Evolutionary conservation across 164 flowering plant species (phyloP).

Genomic region (Tinospora cordifolia): DNA sequence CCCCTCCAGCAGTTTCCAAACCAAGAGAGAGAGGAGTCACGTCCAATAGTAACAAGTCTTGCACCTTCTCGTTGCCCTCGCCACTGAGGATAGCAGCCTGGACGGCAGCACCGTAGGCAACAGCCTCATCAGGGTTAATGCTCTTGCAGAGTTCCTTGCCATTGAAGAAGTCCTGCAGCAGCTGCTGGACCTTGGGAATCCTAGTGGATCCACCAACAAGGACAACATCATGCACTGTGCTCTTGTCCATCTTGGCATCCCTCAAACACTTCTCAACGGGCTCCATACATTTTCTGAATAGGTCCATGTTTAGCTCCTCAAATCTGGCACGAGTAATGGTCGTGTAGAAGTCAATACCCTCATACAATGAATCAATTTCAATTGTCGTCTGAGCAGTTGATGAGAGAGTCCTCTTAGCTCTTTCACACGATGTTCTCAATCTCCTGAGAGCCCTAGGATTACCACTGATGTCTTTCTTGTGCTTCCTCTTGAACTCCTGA

Average conservation of each 20-base stretch:
- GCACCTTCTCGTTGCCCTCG: slow-evolving; percentile 37
- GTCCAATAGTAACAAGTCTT: slow-evolving; percentile 27
- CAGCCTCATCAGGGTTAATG: slow-evolving; percentile 40
- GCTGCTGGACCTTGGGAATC: slow-evolving; percentile 38
- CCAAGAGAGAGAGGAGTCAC: slow-evolving; percentile 25
- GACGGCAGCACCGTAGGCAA: slow-evolving; percentile 45
- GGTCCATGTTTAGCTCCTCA: slow-evolving; percentile 34
- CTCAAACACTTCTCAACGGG: slow-evolving; percentile 34
- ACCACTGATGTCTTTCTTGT: slow-evolving; percentile 31
- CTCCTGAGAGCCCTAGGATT: slow-evolving; percentile 31
- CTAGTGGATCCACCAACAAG: slow-evolving; percentile 49
- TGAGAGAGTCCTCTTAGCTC: slow-evolving; percentile 32
- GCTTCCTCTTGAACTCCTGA: slow-evolving; percentile 32
- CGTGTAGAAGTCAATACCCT: slow-evolving; percentile 33
- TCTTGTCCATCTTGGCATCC: slow-evolving; percentile 36
- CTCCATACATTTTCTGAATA: slow-evolving; percentile 33
- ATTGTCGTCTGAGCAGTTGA: slow-evolving; percentile 32
- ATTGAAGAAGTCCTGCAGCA: slow-evolving; percentile 32
- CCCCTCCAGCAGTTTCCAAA: slow-evolving; percentile 28
- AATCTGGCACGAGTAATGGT: slow-evolving; percentile 32
- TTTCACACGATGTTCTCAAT: slow-evolving; percentile 28
- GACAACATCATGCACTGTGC: slow-evolving; percentile 34
- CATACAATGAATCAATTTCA: slow-evolving; percentile 34
- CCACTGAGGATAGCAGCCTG: slow-evolving; percentile 32
- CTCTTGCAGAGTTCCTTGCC: slow-evolving; percentile 28